Percentiles rank a stretch among this genome's conserved stretches.
Evolutionary conservation across 2,329 filamentous ascomycete species (phyloP).

Genomic region (Madurella fahalii): DNA sequence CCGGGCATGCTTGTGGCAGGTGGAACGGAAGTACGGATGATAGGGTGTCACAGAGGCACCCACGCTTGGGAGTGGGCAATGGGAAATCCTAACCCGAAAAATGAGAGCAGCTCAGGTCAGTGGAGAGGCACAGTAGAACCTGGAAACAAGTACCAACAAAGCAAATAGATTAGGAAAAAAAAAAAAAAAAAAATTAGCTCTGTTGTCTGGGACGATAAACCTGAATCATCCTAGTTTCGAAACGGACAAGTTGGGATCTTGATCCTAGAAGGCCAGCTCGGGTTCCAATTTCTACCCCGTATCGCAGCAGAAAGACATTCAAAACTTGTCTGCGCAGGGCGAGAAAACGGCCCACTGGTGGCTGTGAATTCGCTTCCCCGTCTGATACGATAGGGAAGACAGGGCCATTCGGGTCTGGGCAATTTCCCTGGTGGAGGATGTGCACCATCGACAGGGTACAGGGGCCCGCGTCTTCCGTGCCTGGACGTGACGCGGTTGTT

Average conservation of each 20-base stretch:
- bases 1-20: conserved; percentile 9
- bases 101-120: not conserved
- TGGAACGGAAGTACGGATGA: not conserved
- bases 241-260: not conserved
- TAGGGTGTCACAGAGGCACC: not conserved
- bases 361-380: not conserved
- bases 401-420: conserved; percentile 5
- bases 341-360: not conserved
- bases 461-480: not conserved
- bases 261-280: not conserved
- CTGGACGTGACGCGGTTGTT: conserved; percentile 6
- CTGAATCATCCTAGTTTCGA: not conserved
- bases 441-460: not conserved
- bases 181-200: not conserved
- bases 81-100: not conserved
- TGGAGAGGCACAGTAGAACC: not conserved
- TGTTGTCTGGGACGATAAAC: not conserved
- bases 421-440: conserved; percentile 6
- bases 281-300: conserved; percentile 3
- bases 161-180: not conserved
- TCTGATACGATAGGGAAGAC: conserved; percentile 7
- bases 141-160: not conserved
- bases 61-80: not conserved
- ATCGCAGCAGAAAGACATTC: not conserved
- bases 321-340: not conserved